Evolutionary conservation across 139 green algal species (phyloP).

Genomic region (Picocystis salinarum): DNA sequence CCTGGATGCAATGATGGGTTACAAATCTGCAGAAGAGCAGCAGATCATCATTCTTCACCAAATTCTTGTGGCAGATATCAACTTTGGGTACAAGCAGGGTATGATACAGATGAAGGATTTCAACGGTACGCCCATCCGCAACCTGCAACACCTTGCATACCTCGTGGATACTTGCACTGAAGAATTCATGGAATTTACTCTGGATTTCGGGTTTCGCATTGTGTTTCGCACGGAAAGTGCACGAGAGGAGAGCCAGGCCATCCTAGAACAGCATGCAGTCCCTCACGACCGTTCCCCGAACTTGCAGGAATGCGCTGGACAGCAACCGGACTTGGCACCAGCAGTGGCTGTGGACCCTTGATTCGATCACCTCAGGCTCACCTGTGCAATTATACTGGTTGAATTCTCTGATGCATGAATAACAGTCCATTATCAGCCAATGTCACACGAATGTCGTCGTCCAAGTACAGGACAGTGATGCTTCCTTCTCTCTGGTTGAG

Average conservation of each 20-base stretch:
- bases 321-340: no score
- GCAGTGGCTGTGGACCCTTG: no score
- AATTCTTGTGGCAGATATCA: conserved; percentile 44
- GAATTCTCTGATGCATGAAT: no score
- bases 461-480: no score
- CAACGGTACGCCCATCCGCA: conserved; percentile 46
- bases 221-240: conserved; percentile 26
- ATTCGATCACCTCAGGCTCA: no score
- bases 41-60: conserved; percentile 45
- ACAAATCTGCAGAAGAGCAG: conserved; percentile 19
- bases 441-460: no score
- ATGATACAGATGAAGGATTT: conserved; percentile 41
- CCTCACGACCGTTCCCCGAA: conserved; percentile 26
- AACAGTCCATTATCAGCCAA: no score
- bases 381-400: no score
- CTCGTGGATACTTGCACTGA: conserved; percentile 25
- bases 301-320: no score
- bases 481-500: no score
- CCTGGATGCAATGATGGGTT: conserved; percentile 20
- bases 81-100: conserved; percentile 39
- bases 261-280: conserved; percentile 40
- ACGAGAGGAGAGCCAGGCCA: conserved; percentile 18
- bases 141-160: conserved; percentile 52
- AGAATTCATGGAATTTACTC: conserved; percentile 52
- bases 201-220: conserved; percentile 44